Evolutionary conservation across 1,284 basidiomycete genomes (phyloP).

Genomic region (Cerioporus squamosus): DNA sequence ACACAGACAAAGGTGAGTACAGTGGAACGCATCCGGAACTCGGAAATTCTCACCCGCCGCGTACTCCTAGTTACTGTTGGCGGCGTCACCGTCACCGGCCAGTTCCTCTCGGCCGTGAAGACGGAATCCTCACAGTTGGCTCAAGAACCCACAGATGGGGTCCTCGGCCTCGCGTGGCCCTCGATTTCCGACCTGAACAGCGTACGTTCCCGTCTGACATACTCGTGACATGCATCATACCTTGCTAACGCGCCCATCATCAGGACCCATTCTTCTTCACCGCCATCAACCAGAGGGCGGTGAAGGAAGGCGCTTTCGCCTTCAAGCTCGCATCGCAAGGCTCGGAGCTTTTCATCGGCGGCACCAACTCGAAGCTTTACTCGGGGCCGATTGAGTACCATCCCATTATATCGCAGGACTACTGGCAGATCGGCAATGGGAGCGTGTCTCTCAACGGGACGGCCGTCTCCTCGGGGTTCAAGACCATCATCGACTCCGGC

Average conservation of each 20-base stretch:
- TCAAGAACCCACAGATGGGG: slow-evolving; percentile 22
- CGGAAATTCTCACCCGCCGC: too few relatives aligned
- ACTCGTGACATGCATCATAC: not conserved
- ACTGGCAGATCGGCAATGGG: slow-evolving; percentile 46
- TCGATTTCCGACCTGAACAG: slow-evolving; percentile 19
- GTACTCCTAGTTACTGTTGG: not conserved
- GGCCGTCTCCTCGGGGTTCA: slow-evolving; percentile 28
- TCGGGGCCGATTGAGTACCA: slow-evolving; percentile 18
- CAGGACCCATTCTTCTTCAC: slow-evolving; percentile 45
- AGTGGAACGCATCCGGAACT: not conserved
- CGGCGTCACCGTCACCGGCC: slow-evolving; percentile 23
- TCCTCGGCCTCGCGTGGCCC: slow-evolving; percentile 30
- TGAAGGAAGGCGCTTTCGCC: slow-evolving; percentile 44
- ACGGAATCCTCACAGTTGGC: slow-evolving; percentile 10
- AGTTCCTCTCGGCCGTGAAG: slow-evolving; percentile 23
- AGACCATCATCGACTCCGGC: slow-evolving; percentile 42
- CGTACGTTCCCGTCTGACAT: not conserved
- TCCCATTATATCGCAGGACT: slow-evolving; percentile 20
- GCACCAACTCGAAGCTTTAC: slow-evolving; percentile 11
- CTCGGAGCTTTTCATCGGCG: slow-evolving; percentile 56
- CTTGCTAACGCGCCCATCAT: not conserved
- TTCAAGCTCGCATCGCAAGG: slow-evolving; percentile 50
- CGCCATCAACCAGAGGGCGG: slow-evolving; percentile 39
- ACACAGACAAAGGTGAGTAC: slow-evolving; percentile 47
- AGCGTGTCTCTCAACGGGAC: slow-evolving; percentile 34